Percentiles rank a stretch among this genome's conserved stretches.
phyloP scores from a whole-genome alignment of 495 filamentous ascomycete genomes.

The Letharia lupina region DNA sequence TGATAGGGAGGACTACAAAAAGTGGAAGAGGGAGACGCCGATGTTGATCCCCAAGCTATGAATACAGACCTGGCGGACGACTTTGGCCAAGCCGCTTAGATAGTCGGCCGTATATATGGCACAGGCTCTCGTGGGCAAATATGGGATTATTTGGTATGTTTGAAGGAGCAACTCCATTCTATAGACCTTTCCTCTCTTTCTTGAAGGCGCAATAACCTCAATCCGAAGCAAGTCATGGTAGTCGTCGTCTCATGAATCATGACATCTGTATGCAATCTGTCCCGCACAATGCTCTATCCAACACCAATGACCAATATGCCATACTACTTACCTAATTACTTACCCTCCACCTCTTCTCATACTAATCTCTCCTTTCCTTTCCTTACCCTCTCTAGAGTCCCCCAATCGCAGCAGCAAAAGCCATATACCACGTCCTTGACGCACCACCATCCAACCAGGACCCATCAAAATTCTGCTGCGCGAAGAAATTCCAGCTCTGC shows the following conservation, averaged over 20 bases:
- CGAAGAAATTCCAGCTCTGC: constrained; percentile 68
- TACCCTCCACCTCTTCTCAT: background rate
- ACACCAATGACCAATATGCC: background rate
- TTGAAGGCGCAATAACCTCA: background rate
- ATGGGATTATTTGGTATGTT: background rate
- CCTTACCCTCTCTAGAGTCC: background rate
- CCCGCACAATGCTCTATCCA: background rate
- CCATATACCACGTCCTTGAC: constrained; percentile 81
- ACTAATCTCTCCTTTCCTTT: background rate
- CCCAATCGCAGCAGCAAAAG: constrained; percentile 52
- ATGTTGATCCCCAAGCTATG: constrained; percentile 53
- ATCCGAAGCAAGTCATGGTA: background rate
- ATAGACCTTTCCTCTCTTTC: background rate
- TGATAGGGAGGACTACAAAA: constrained; percentile 54
- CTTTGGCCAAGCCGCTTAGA: background rate
- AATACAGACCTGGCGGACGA: background rate
- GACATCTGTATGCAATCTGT: background rate
- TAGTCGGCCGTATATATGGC: background rate
- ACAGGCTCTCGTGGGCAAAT: background rate
- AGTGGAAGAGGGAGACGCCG: constrained; percentile 59
- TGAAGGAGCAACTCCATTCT: background rate
- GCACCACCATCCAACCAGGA: constrained; percentile 78
- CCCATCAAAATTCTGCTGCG: constrained; percentile 53
- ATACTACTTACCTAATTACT: background rate
- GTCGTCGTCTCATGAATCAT: background rate